phyloP scores from a whole-genome alignment of 805 yeast genomes.

The Barnettozyma californica region DNA sequence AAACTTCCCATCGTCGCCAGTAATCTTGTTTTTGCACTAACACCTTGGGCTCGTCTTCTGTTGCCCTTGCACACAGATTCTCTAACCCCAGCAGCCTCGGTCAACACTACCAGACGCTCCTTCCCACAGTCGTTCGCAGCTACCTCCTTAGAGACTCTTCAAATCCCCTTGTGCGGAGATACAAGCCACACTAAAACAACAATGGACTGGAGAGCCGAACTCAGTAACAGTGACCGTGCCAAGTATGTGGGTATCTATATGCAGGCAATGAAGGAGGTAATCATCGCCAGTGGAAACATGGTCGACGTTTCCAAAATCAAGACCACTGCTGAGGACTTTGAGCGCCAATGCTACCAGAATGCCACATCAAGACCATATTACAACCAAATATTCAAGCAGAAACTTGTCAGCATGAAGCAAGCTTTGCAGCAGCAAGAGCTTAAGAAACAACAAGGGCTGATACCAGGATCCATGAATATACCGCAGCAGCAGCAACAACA shows the following conservation, averaged over 20 bases:
- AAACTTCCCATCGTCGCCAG: neutral
- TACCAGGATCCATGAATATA: constrained; percentile 14
- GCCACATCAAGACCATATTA: constrained; percentile 56
- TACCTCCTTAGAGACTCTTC: neutral
- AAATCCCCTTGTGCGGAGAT: neutral
- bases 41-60: neutral
- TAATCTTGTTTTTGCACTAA: neutral
- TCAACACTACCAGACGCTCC: neutral
- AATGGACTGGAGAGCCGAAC: constrained; percentile 26
- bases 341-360: constrained; percentile 56
- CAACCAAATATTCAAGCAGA: constrained; percentile 36
- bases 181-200: neutral
- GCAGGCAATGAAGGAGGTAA: constrained; percentile 21
- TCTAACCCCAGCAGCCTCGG: neutral
- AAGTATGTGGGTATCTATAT: constrained; percentile 21
- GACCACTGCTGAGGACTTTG: constrained; percentile 64
- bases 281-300: constrained; percentile 14
- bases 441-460: constrained; percentile 33
- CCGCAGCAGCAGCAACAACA: constrained; percentile 20
- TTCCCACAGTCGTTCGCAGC: neutral
- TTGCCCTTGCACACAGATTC: neutral
- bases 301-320: constrained; percentile 38
- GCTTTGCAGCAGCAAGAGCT: constrained; percentile 18
- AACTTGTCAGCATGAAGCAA: constrained; percentile 23
- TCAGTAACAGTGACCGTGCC: constrained; percentile 20